A percentile compares a stretch with the other conserved stretches of the same genome.
Conservation (phyloP, 106 monocot genomes). For the Phalaenopsis equestris region DNA sequence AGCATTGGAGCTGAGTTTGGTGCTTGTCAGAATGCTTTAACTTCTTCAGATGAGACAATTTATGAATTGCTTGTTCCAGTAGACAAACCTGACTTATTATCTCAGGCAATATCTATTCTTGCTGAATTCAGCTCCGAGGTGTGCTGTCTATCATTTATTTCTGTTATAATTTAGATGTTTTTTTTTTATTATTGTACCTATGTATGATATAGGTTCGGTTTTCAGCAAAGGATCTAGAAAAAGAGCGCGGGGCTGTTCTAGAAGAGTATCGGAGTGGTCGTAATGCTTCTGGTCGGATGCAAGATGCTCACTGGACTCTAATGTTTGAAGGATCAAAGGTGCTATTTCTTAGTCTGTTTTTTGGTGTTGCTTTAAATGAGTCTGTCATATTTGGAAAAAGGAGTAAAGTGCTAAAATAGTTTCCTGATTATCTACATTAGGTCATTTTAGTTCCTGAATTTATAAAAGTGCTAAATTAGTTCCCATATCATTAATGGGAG, state of each 20-base stretch:
- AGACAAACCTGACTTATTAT: constrained; percentile 86
- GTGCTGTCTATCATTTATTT: not conserved
- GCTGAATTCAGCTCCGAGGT: constrained; percentile 99
- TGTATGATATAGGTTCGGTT: constrained; percentile 59
- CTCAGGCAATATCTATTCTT: constrained; percentile 83
- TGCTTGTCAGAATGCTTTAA: constrained; percentile 97
- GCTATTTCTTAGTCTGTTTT: not conserved
- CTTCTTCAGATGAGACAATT: constrained; percentile 98
- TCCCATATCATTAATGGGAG: too few relatives aligned
- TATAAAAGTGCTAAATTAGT: too few relatives aligned
- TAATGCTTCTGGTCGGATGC: constrained; percentile 94
- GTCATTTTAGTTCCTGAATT: too few relatives aligned
- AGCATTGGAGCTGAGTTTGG: constrained; percentile 99
- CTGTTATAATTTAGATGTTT: not conserved
- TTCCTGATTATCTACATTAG: too few relatives aligned
- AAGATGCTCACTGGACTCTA: constrained; percentile 90
- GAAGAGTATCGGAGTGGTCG: constrained; percentile 96
- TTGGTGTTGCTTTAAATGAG: not conserved
- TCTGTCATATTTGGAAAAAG: not conserved
- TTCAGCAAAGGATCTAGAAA: constrained; percentile 76
- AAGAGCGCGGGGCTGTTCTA: constrained; percentile 93
- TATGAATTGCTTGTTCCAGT: constrained; percentile 96
- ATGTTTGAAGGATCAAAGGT: constrained; percentile 99
- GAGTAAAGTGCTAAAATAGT: too few relatives aligned
- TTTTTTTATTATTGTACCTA: constrained; percentile 4